A percentile compares a stretch with the other conserved stretches of the same genome.
These are phyloP conservation scores for Erythrophleum fordii DNA, from an alignment of 306 rosid species.

Conservation along the genomic window DNA sequence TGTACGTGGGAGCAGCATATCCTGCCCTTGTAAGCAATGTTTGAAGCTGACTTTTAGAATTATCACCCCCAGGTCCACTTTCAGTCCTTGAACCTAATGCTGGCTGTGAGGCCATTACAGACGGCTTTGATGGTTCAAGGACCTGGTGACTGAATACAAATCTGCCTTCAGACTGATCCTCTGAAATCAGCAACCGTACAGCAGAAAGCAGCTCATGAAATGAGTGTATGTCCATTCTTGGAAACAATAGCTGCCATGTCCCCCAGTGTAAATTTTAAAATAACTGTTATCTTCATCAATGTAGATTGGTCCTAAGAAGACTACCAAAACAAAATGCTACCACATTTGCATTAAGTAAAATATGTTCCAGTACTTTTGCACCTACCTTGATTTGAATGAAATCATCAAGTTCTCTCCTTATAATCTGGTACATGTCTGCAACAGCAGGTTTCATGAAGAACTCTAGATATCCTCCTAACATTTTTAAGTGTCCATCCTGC, in stretches of 20 bases:
- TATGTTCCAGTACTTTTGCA: background rate
- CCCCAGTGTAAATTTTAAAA: slow-evolving; percentile 16
- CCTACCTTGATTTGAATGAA: slow-evolving; percentile 85
- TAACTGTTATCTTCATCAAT: background rate
- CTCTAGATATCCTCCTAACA: slow-evolving; percentile 95
- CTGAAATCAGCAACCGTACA: slow-evolving; percentile 68
- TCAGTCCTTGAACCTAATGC: slow-evolving; percentile 74
- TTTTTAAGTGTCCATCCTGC: slow-evolving; percentile 89
- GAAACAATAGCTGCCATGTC: slow-evolving; percentile 69
- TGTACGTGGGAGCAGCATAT: slow-evolving; percentile 75
- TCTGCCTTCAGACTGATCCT: slow-evolving; percentile 67
- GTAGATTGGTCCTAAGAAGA: slow-evolving; percentile 7
- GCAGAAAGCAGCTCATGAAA: slow-evolving; percentile 81
- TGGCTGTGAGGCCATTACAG: slow-evolving; percentile 48
- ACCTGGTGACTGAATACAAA: slow-evolving; percentile 75
- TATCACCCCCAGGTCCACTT: slow-evolving; percentile 99
- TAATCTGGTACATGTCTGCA: slow-evolving; percentile 71
- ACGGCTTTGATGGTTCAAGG: slow-evolving; percentile 52
- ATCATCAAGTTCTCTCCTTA: slow-evolving; percentile 78
- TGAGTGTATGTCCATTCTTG: slow-evolving; percentile 65
- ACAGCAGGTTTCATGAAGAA: slow-evolving; percentile 83
- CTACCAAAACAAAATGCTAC: slow-evolving; percentile 31
- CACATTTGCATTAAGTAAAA: slow-evolving; percentile 7
- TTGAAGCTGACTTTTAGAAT: slow-evolving; percentile 96
- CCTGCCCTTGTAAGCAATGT: slow-evolving; percentile 91